Conservation (phyloP, 2,329 filamentous ascomycete genomes). For the Diplodia intermedia region DNA sequence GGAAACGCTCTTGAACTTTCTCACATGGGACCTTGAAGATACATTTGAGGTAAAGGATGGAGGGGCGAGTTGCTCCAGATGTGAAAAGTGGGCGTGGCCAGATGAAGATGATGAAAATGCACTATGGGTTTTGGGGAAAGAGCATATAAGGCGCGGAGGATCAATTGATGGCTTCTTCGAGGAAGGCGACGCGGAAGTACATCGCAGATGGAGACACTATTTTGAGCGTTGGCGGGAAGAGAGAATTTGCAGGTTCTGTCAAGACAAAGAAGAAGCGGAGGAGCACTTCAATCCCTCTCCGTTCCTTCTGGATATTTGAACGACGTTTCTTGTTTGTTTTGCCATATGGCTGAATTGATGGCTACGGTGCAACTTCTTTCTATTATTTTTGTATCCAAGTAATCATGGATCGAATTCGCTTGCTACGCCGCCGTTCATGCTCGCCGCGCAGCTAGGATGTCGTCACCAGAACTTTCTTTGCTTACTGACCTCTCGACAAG, state of each 20-base stretch:
- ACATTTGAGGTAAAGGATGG: neutral
- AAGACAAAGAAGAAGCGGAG: neutral
- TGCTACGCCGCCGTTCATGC: no score
- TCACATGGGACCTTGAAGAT: neutral
- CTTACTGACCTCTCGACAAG: no score
- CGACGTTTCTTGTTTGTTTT: neutral
- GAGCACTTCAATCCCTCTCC: neutral
- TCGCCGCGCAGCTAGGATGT: no score
- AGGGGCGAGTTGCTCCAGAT: accelerated
- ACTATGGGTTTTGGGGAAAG: neutral
- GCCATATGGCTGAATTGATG: neutral
- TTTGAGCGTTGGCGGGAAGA: neutral
- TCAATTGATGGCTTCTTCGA: neutral
- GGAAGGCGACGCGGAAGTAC: neutral
- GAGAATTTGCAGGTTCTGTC: neutral
- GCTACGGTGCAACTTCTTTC: no score
- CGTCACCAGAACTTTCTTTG: no score
- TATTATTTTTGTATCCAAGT: no score
- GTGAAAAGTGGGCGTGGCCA: neutral
- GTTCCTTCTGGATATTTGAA: neutral
- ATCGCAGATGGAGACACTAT: neutral
- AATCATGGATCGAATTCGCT: no score
- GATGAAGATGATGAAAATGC: neutral
- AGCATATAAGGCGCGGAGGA: neutral
- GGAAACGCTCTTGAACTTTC: neutral